phyloP scores from a whole-genome alignment of 441 rosid genomes.

The Euphorbia celastroides region DNA sequence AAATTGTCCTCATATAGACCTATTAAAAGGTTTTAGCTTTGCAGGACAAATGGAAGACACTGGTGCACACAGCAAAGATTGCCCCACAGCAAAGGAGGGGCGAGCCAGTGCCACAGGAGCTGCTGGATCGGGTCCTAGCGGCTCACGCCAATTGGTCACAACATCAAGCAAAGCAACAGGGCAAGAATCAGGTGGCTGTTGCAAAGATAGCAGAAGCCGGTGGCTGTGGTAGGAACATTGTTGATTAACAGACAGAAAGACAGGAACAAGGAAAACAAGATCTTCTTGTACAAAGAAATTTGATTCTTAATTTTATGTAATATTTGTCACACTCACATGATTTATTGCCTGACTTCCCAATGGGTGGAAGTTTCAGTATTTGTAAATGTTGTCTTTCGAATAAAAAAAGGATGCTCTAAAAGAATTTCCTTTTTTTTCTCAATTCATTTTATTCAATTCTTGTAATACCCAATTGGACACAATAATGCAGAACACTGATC shows the following conservation, averaged over 20 bases:
- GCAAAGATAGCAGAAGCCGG: slow-evolving; percentile 23
- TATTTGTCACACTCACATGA: slow-evolving; percentile 35
- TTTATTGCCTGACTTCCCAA: slow-evolving; percentile 31
- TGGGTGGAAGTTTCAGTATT: slow-evolving; percentile 22
- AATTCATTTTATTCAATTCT: slow-evolving; percentile 23
- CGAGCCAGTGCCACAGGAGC: slow-evolving; percentile 81
- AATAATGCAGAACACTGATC: neutral
- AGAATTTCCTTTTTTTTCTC: slow-evolving; percentile 7
- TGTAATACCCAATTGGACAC: slow-evolving; percentile 23
- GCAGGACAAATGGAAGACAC: slow-evolving; percentile 93
- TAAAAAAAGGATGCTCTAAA: slow-evolving; percentile 36
- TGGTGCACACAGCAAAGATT: slow-evolving; percentile 85
- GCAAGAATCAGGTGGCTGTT: slow-evolving; percentile 33
- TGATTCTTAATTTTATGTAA: slow-evolving; percentile 30
- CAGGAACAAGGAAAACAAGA: slow-evolving; percentile 20
- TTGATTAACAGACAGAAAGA: slow-evolving; percentile 13
- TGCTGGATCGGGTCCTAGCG: slow-evolving; percentile 67
- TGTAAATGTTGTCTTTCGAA: slow-evolving; percentile 51
- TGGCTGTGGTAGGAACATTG: slow-evolving; percentile 12
- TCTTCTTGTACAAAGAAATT: slow-evolving; percentile 35
- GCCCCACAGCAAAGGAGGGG: slow-evolving; percentile 91
- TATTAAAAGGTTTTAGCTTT: too few species aligned
- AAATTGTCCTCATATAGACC: too few species aligned
- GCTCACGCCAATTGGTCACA: slow-evolving; percentile 79
- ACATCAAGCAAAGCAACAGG: slow-evolving; percentile 46